A percentile compares a stretch with the other conserved stretches of the same genome.
These are phyloP conservation scores for Yarrowia alimentaria DNA, from an alignment of 805 yeast genomes.

Conservation along the genomic window DNA sequence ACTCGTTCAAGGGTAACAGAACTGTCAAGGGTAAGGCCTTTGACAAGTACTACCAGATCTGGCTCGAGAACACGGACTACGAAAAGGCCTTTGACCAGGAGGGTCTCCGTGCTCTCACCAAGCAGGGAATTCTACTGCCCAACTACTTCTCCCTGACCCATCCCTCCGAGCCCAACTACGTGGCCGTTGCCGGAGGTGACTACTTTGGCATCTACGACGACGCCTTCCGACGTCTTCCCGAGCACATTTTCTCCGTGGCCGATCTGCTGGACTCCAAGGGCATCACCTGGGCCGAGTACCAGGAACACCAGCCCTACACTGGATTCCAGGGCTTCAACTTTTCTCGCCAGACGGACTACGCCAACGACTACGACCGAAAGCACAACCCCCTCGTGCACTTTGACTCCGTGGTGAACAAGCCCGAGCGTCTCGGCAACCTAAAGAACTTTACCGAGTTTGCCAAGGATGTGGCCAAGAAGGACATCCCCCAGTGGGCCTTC, in stretches of 20 bases:
- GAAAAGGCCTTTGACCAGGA: slow-evolving; percentile 49
- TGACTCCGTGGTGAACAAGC: slow-evolving; percentile 43
- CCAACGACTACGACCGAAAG: slow-evolving; percentile 52
- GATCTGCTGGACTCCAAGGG: slow-evolving; percentile 48
- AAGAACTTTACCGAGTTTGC: slow-evolving; percentile 49
- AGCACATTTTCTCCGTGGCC: slow-evolving; percentile 48
- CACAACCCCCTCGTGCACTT: slow-evolving; percentile 50
- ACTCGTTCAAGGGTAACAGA: slow-evolving; percentile 37
- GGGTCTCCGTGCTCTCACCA: slow-evolving; percentile 45
- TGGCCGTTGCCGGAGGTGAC: slow-evolving; percentile 52
- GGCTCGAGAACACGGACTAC: slow-evolving; percentile 51
- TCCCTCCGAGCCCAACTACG: slow-evolving; percentile 55
- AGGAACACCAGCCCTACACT: slow-evolving; percentile 53
- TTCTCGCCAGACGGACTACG: slow-evolving; percentile 45
- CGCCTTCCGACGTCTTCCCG: slow-evolving; percentile 46
- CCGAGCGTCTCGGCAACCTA: slow-evolving; percentile 45
- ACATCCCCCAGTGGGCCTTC: slow-evolving; percentile 54
- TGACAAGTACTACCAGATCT: too few relatives aligned
- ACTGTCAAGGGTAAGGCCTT: slow-evolving; percentile 44
- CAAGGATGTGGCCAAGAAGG: slow-evolving; percentile 43
- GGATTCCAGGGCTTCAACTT: slow-evolving; percentile 51
- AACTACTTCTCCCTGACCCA: slow-evolving; percentile 54
- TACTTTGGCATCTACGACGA: slow-evolving; percentile 51
- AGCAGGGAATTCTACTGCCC: slow-evolving; percentile 47
- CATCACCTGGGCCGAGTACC: slow-evolving; percentile 55